Conservation (phyloP, 1,284 basidiomycete species). For the Cutaneotrichosporon cavernicola region DNA sequence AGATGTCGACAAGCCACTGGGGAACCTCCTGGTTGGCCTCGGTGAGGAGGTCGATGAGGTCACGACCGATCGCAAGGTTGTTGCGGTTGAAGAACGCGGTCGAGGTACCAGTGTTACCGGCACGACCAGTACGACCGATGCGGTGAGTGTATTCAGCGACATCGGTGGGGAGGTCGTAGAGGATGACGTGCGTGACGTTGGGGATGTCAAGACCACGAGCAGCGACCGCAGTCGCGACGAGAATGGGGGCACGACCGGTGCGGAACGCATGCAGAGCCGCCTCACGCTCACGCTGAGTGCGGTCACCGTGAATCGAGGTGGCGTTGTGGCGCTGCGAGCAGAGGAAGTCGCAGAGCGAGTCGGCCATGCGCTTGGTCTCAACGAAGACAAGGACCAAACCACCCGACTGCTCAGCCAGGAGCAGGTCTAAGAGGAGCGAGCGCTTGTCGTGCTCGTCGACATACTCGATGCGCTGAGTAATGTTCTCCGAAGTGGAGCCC, state of each 20-base stretch:
- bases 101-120: slow-evolving; percentile 93
- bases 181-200: slow-evolving; percentile 95
- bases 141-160: slow-evolving; percentile 99
- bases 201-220: slow-evolving; percentile 99
- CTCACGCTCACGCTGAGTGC: slow-evolving; percentile 97
- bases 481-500: slow-evolving; percentile 98
- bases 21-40: slow-evolving; percentile 98
- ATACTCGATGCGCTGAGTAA: slow-evolving; percentile 98
- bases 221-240: slow-evolving; percentile 97
- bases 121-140: slow-evolving; percentile 98
- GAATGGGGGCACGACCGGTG: slow-evolving; percentile 87
- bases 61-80: slow-evolving; percentile 87
- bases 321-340: slow-evolving; percentile 79
- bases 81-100: slow-evolving; percentile 93
- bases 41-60: slow-evolving; percentile 86
- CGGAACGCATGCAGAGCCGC: slow-evolving; percentile 93
- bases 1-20: slow-evolving; percentile 83
- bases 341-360: slow-evolving; percentile 96
- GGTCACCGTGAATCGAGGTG: slow-evolving; percentile 97
- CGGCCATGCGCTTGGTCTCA: slow-evolving; percentile 99
- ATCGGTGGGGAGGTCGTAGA: slow-evolving; percentile 95
- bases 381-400: slow-evolving; percentile 96
- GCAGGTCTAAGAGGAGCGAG: slow-evolving; percentile 90
- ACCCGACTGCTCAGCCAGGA: slow-evolving; percentile 70
- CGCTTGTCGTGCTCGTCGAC: slow-evolving; percentile 98